A percentile compares a stretch with the other conserved stretches of the same genome.
Conservation (phyloP, 2,329 filamentous ascomycete genomes). For the Verticillium dahliae region DNA sequence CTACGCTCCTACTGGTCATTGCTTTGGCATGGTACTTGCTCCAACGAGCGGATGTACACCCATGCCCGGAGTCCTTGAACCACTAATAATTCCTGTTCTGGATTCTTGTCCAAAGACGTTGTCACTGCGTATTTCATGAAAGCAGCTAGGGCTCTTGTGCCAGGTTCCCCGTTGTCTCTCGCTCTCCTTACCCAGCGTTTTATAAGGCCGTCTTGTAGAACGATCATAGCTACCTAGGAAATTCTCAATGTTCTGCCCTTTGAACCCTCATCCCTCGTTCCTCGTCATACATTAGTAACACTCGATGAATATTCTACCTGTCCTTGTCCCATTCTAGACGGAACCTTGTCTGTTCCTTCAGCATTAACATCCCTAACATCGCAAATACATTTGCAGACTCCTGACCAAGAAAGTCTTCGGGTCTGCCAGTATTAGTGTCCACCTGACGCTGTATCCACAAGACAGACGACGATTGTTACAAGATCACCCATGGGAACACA, state of each 20-base stretch:
- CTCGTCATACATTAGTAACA: too few species aligned
- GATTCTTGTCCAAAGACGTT: not conserved
- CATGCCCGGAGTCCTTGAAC: constrained; percentile 1
- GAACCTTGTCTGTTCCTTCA: too few species aligned
- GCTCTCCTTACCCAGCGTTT: not conserved
- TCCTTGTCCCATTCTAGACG: too few species aligned
- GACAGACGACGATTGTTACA: too few species aligned
- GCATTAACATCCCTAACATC: too few species aligned
- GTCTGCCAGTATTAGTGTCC: not conserved
- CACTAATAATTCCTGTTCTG: constrained; percentile 1
- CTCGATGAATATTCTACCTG: too few species aligned
- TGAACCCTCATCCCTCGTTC: too few species aligned
- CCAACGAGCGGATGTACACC: constrained; percentile 4
- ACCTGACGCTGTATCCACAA: not conserved
- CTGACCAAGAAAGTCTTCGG: not conserved
- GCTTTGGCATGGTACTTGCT: not conserved
- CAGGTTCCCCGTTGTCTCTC: not conserved
- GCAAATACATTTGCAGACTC: too few species aligned
- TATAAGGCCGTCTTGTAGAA: not conserved
- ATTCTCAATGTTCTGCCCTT: too few species aligned
- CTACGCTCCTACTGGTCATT: not conserved
- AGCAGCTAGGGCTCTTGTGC: constrained; percentile 4
- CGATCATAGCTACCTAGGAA: too few species aligned
- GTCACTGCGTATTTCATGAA: constrained; percentile 7
- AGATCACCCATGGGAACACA: not conserved